A percentile compares a stretch with the other conserved stretches of the same genome.
These are phyloP conservation scores for Knufia petricola DNA, from an alignment of 2,329 filamentous ascomycete species.

Conservation along the genomic window DNA sequence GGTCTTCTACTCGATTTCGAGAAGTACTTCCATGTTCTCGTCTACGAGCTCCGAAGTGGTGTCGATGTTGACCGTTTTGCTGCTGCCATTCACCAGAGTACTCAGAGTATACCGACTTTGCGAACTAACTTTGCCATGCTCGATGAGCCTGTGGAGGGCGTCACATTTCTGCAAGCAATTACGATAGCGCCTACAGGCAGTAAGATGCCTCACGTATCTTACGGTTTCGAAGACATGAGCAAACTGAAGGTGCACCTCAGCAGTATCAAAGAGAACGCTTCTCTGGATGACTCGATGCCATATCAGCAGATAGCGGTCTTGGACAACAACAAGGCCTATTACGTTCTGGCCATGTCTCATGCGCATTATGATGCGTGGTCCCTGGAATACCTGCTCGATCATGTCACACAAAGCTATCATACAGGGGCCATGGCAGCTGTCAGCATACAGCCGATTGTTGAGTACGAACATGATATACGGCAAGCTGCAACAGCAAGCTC, in stretches of 20 bases:
- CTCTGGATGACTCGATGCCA: slow-evolving; percentile 1
- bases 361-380: slow-evolving; percentile 88
- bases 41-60: slow-evolving; percentile 50
- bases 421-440: not conserved
- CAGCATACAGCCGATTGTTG: not conserved
- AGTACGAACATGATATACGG: not conserved
- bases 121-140: slow-evolving; percentile 59
- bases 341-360: slow-evolving; percentile 68
- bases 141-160: slow-evolving; percentile 29
- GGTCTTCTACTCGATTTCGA: slow-evolving; percentile 60
- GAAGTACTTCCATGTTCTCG: slow-evolving; percentile 78
- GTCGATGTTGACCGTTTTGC: slow-evolving; percentile 50
- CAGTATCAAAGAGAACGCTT: slow-evolving; percentile 18
- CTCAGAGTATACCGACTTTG: slow-evolving; percentile 57
- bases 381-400: slow-evolving; percentile 60
- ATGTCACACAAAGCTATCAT: slow-evolving; percentile 53
- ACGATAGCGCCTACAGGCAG: not conserved
- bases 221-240: slow-evolving; percentile 6
- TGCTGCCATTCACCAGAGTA: slow-evolving; percentile 52
- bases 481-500: not conserved
- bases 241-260: slow-evolving; percentile 9
- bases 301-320: slow-evolving; percentile 30
- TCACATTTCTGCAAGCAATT: slow-evolving; percentile 15
- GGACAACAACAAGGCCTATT: slow-evolving; percentile 29
- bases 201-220: not conserved